phyloP scores from a whole-genome alignment of 2,329 filamentous ascomycete genomes.

The Didymella exigua region DNA sequence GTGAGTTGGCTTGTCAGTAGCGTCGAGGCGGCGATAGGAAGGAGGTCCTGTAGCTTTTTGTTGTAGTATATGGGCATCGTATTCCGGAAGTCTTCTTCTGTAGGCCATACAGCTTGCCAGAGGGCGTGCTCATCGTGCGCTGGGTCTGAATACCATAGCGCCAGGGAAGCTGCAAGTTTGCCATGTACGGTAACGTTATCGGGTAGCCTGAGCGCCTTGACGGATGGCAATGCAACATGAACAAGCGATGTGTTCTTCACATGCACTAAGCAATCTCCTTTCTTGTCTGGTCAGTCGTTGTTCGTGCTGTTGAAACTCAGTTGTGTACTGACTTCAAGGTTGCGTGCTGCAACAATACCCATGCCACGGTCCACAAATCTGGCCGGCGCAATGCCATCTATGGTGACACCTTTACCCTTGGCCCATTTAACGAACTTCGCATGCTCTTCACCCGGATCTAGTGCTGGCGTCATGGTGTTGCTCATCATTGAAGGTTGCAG shows the following conservation, averaged over 20 bases:
- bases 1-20: slow-evolving; percentile 62
- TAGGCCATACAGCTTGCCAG: slow-evolving; percentile 74
- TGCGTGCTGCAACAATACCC: slow-evolving; percentile 73
- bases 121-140: slow-evolving; percentile 54
- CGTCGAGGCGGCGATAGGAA: slow-evolving; percentile 46
- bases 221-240: slow-evolving; percentile 62
- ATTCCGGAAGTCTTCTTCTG: slow-evolving; percentile 61
- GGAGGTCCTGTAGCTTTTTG: slow-evolving; percentile 45
- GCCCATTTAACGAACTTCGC: slow-evolving; percentile 73
- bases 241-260: slow-evolving; percentile 69
- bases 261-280: slow-evolving; percentile 65
- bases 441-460: slow-evolving; percentile 48
- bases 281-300: slow-evolving; percentile 49
- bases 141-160: slow-evolving; percentile 50
- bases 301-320: not conserved
- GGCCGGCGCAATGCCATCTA: slow-evolving; percentile 70
- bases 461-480: slow-evolving; percentile 38
- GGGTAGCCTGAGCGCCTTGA: slow-evolving; percentile 58
- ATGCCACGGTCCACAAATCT: slow-evolving; percentile 74
- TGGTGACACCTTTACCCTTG: slow-evolving; percentile 64
- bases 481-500: not conserved
- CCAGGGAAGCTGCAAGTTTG: slow-evolving; percentile 71
- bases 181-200: slow-evolving; percentile 69
- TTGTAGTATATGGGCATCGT: slow-evolving; percentile 65
- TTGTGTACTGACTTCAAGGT: slow-evolving; percentile 63